phyloP scores from a whole-genome alignment of 305 asterid genomes.

The Solanum hybrid region DNA sequence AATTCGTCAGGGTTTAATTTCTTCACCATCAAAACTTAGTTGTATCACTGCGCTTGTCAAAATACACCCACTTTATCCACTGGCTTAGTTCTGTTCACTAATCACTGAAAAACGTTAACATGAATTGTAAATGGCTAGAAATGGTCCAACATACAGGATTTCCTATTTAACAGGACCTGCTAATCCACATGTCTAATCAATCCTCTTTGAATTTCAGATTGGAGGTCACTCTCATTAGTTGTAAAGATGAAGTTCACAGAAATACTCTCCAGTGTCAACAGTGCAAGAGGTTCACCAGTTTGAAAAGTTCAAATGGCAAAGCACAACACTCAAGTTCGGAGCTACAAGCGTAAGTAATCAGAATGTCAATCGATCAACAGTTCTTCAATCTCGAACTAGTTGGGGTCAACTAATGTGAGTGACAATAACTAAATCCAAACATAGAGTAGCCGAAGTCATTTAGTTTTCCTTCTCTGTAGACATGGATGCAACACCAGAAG shows the following conservation, averaged over 20 bases:
- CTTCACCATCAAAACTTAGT: not conserved
- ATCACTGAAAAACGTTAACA: not conserved
- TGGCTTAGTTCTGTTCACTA: not conserved
- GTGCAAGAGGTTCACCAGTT: not conserved
- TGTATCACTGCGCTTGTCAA: not conserved
- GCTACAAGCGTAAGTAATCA: not conserved
- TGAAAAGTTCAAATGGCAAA: not conserved
- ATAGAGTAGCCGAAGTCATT: not conserved
- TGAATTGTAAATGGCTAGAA: not conserved
- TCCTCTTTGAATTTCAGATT: not conserved
- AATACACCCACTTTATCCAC: not conserved
- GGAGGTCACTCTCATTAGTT: not conserved
- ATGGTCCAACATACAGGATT: not conserved
- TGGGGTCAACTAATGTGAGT: not conserved
- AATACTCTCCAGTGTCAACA: not conserved
- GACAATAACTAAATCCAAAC: not conserved
- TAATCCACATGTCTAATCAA: not conserved
- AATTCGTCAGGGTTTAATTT: not conserved
- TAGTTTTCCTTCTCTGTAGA: not conserved
- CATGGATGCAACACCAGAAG: not conserved
- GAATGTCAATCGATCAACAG: not conserved
- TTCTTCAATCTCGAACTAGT: not conserved
- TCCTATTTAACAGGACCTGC: not conserved
- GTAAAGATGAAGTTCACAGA: not conserved
- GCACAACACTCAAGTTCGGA: not conserved